Conservation (phyloP, 495 filamentous ascomycete genomes). For the Aspergillus steynii region DNA sequence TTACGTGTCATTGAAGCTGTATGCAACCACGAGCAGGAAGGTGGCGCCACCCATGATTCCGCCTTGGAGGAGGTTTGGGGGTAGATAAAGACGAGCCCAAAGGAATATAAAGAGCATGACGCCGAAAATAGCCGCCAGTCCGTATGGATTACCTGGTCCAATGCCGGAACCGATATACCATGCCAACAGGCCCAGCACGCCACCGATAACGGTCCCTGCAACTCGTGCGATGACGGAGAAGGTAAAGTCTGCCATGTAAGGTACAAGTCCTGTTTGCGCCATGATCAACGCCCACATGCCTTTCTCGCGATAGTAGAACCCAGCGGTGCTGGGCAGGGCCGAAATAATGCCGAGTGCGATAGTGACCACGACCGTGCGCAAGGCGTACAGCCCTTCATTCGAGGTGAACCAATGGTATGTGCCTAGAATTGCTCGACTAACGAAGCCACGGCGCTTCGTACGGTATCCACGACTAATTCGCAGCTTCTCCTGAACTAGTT, state of each 20-base stretch:
- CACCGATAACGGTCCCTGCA: slow-evolving; percentile 40
- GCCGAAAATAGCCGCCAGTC: slow-evolving; percentile 38
- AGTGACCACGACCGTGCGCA: slow-evolving; percentile 42
- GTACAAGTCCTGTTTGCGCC: slow-evolving; percentile 42
- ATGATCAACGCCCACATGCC: slow-evolving; percentile 50
- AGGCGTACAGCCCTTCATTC: slow-evolving; percentile 35
- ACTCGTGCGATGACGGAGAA: slow-evolving; percentile 36
- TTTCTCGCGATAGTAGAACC: slow-evolving; percentile 48
- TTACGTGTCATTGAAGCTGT: slow-evolving; percentile 40
- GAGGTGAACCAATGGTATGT: slow-evolving; percentile 29
- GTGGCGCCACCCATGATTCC: slow-evolving; percentile 44
- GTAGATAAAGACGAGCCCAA: slow-evolving; percentile 39
- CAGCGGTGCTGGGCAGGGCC: slow-evolving; percentile 38
- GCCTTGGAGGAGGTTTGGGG: slow-evolving; percentile 30
- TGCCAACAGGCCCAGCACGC: slow-evolving; percentile 38
- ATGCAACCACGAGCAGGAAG: slow-evolving; percentile 41
- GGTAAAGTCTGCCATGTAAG: slow-evolving; percentile 48
- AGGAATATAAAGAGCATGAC: slow-evolving; percentile 35
- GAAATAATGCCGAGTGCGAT: slow-evolving; percentile 42
- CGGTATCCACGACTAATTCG: slow-evolving; percentile 23
- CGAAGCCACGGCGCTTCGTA: slow-evolving; percentile 8
- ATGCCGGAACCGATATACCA: slow-evolving; percentile 50
- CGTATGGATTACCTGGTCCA: slow-evolving; percentile 44
- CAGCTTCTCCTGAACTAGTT: slow-evolving; percentile 23
- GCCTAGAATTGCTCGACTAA: slow-evolving; percentile 21